phyloP scores from a whole-genome alignment of 1,284 basidiomycete genomes.

The Golubevia pallescens region DNA sequence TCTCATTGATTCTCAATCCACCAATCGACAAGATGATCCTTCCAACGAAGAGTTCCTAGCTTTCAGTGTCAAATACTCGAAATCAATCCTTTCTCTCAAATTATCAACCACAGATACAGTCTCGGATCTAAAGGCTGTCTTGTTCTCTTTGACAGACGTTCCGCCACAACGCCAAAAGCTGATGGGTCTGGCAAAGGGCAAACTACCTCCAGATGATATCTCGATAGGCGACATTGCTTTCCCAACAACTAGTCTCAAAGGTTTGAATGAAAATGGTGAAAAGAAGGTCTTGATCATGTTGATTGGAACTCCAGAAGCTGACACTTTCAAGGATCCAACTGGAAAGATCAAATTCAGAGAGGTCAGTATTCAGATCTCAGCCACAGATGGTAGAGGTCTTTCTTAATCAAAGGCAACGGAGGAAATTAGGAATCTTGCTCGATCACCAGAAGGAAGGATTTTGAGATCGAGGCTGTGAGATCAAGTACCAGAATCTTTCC shows the following conservation, averaged over 20 bases:
- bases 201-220: slow-evolving; percentile 70
- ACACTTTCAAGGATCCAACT: slow-evolving; percentile 80
- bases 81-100: slow-evolving; percentile 22
- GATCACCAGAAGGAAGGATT: no score
- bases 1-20: no score
- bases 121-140: slow-evolving; percentile 55
- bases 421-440: no score
- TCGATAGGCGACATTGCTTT: slow-evolving; percentile 21
- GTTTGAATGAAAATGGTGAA: slow-evolving; percentile 15
- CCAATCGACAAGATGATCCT: background rate
- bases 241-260: slow-evolving; percentile 26
- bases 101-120: slow-evolving; percentile 28
- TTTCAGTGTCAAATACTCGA: slow-evolving; percentile 37
- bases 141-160: slow-evolving; percentile 78
- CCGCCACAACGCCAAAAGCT: slow-evolving; percentile 88
- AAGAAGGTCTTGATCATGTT: slow-evolving; percentile 27
- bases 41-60: slow-evolving; percentile 4
- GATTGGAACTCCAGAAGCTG: slow-evolving; percentile 75
- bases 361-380: slow-evolving; percentile 26
- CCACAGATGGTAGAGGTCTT: slow-evolving; percentile 10
- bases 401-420: background rate
- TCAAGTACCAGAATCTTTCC: no score
- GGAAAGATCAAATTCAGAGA: slow-evolving; percentile 19
- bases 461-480: no score
- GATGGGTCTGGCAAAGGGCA: slow-evolving; percentile 82